Conservation (phyloP, 2,329 filamentous ascomycete species). For the Aaosphaeria pasadenensis region DNA sequence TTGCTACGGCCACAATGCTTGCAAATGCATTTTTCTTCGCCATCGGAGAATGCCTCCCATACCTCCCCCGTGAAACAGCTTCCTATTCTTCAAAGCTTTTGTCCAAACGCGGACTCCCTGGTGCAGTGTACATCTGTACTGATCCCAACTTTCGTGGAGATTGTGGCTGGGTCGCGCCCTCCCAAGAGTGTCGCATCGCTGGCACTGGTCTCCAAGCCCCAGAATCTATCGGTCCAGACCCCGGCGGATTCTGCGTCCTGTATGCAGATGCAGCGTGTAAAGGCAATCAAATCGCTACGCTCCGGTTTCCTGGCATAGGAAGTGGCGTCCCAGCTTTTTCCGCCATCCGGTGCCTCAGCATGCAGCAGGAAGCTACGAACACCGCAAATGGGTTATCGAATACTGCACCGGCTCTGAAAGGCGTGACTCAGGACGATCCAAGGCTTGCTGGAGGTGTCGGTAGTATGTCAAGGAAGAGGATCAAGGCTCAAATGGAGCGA, state of each 20-base stretch:
- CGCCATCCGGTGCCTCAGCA: constrained; percentile 1
- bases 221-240: constrained; percentile 31
- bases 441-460: constrained; percentile 22
- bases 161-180: constrained; percentile 24
- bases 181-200: constrained; percentile 19
- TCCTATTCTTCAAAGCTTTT: too few species aligned
- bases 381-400: not conserved
- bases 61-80: too few species aligned
- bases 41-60: too few species aligned
- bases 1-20: too few species aligned
- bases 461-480: constrained; percentile 14
- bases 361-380: not conserved
- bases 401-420: constrained; percentile 1
- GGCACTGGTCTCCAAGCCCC: constrained; percentile 15
- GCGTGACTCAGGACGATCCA: constrained; percentile 4
- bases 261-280: constrained; percentile 21
- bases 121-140: constrained; percentile 32
- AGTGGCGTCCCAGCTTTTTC: constrained; percentile 11
- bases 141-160: constrained; percentile 21
- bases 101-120: constrained; percentile 26
- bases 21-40: too few species aligned
- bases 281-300: constrained; percentile 11
- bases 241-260: constrained; percentile 24
- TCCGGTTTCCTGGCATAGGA: constrained; percentile 24
- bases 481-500: constrained; percentile 14